Evolutionary conservation across 306 rosid genomes (phyloP).

Genomic region (Rosa chinensis): DNA sequence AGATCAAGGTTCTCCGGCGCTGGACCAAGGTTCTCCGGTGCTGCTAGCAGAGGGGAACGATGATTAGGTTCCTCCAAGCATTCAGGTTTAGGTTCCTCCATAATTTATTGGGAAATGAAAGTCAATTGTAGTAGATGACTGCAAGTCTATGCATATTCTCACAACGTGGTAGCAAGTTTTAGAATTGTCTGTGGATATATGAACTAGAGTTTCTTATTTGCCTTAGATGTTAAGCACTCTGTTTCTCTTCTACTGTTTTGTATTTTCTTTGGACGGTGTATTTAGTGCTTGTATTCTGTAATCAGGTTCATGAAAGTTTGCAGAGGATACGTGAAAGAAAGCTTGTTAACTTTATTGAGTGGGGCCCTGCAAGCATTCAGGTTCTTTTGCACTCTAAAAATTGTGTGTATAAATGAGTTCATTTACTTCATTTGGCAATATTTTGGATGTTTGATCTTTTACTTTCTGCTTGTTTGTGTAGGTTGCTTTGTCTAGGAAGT

Average conservation of each 20-base stretch:
- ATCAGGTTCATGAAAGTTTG: constrained; percentile 97
- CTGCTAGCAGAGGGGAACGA: too few relatives aligned
- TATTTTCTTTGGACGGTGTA: too few relatives aligned
- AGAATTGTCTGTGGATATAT: neutral
- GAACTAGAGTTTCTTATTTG: too few relatives aligned
- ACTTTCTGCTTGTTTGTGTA: constrained; percentile 22
- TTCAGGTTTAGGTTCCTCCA: too few relatives aligned
- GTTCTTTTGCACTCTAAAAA: constrained; percentile 37
- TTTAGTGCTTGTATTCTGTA: constrained; percentile 11
- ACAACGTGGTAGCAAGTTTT: neutral
- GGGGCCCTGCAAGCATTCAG: constrained; percentile 99
- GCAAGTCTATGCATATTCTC: neutral
- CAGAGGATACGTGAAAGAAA: constrained; percentile 99
- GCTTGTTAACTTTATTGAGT: constrained; percentile 94
- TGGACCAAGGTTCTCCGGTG: too few relatives aligned
- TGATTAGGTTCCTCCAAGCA: too few relatives aligned
- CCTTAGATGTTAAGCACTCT: too few relatives aligned
- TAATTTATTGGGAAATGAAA: neutral
- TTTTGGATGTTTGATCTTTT: constrained; percentile 16
- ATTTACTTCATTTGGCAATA: constrained; percentile 12
- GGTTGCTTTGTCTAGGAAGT: constrained; percentile 98
- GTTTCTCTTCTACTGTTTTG: too few relatives aligned
- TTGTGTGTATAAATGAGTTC: constrained; percentile 20
- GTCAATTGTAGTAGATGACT: neutral
- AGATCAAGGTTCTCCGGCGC: too few relatives aligned